These are phyloP conservation scores for Parsonsia alboflavescens DNA, from an alignment of 257 asterid species.

Conservation along the genomic window DNA sequence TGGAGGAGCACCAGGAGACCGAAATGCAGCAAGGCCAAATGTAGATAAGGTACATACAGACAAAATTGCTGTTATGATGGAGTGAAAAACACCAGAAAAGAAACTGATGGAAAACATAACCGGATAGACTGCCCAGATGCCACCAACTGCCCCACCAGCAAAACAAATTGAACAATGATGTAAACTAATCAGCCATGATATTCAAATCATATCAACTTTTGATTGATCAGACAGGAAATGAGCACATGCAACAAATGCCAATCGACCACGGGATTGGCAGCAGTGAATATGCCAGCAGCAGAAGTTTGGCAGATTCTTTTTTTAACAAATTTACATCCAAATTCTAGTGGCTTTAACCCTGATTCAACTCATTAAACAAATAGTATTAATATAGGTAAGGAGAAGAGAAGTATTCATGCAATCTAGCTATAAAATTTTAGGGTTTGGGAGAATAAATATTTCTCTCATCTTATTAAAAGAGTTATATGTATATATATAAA, in stretches of 20 bases:
- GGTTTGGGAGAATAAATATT: no score
- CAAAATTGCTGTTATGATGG: conserved; percentile 36
- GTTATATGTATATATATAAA: no score
- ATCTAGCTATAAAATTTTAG: no score
- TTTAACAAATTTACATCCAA: background rate
- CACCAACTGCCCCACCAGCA: conserved; percentile 61
- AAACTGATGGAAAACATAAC: conserved; percentile 51
- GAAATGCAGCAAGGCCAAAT: conserved; percentile 67
- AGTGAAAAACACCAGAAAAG: conserved; percentile 46
- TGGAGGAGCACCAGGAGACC: conserved; percentile 76
- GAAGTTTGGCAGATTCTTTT: no score
- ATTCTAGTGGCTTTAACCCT: background rate
- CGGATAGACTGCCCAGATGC: conserved; percentile 83
- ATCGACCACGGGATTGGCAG: no score
- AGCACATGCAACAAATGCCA: background rate
- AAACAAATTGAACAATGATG: conserved; percentile 6
- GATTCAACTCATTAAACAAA: background rate
- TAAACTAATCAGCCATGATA: background rate
- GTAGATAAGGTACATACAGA: conserved; percentile 55
- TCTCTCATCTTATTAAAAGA: no score
- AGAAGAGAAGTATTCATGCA: background rate
- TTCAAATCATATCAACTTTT: background rate
- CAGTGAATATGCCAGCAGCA: background rate
- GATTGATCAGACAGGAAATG: background rate
- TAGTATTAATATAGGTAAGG: background rate